Evolutionary conservation across 148 eudicot species (phyloP).

Genomic region (Hydrangea macrophylla): DNA sequence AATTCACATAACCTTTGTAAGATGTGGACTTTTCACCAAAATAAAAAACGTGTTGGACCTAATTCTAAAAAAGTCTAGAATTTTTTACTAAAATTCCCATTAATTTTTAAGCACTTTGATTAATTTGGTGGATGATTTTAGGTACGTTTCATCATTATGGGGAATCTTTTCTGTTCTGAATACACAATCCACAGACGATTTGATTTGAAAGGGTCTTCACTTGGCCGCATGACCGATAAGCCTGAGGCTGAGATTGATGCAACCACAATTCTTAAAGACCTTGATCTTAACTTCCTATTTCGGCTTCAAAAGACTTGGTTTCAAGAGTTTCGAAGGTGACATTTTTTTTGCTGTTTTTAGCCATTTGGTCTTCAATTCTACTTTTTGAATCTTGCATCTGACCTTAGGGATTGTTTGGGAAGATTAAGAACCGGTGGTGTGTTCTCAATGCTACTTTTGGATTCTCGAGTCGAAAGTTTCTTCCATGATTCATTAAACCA

Average conservation of each 20-base stretch:
- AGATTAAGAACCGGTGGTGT: too few relatives aligned
- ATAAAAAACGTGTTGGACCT: too few relatives aligned
- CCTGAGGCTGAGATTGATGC: slow-evolving; percentile 86
- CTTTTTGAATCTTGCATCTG: too few relatives aligned
- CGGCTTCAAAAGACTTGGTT: slow-evolving; percentile 82
- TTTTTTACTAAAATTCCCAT: too few relatives aligned
- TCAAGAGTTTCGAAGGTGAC: slow-evolving; percentile 87
- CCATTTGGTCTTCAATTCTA: neutral
- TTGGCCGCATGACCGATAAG: slow-evolving; percentile 87
- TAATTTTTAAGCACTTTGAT: slow-evolving; percentile 5
- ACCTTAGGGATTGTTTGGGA: too few relatives aligned
- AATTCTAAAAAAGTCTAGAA: too few relatives aligned
- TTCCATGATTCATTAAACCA: neutral
- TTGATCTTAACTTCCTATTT: slow-evolving; percentile 88
- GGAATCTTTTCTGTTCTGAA: slow-evolving; percentile 80
- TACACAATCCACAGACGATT: slow-evolving; percentile 74
- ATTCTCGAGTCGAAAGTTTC: neutral
- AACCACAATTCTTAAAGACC: slow-evolving; percentile 87
- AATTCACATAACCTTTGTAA: too few relatives aligned
- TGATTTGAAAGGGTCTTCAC: slow-evolving; percentile 94
- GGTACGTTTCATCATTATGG: slow-evolving; percentile 97
- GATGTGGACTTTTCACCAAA: too few relatives aligned
- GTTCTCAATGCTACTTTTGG: too few relatives aligned
- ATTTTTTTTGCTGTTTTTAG: neutral
- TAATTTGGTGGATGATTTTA: slow-evolving; percentile 15